Evolutionary conservation across 1,139 yeast genomes (phyloP), one percentile per base, ranked within the genome.

Genomic region (Diutina siamensis): DNA sequence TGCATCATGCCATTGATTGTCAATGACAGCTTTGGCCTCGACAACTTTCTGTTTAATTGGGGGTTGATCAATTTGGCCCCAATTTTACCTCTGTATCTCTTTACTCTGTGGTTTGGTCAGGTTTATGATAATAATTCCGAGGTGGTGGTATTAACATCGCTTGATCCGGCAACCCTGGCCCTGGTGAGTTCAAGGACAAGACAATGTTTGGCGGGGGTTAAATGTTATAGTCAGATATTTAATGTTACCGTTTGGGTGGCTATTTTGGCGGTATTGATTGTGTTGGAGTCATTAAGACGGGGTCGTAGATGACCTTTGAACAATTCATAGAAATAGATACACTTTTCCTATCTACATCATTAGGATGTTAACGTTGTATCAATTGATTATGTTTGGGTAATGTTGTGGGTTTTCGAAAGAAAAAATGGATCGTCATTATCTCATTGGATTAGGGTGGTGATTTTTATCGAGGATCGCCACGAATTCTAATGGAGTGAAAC

Each of bases 1-100:
- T 74, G 80, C 50, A 65, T 76, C 4, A 65, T 74, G 63, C 83
- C 83, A 15, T 69, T 75, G 19, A 68, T 78, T n/a, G 72, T 76
- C 4, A 75, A 80, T 4, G 83, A 78, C 49, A 57, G 65, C 10
- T 78, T 77, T 60, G 83, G 83, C 1, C 68, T 77, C 63, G 67
- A 65, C 9, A 66, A 67, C 45, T 76, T 75, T 53, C 72, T 80
- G 1, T 70, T 67, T 49, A 75, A 76, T 48, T 78, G 81, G 81
- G 83, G 83, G 1, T 56, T 76, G 27, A 68, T 76, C 31, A 70
- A 72, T 19, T 54, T 76, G 44, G 76, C 81, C 0, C 80, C 83
- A 1, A 68, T 76, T 8, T 22, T 72, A 1, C 78, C 82, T 1
- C 71, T 76, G 44, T 68, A 67, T 51, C 63, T 68, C 48, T 67